phyloP scores from a whole-genome alignment of 2,329 filamentous ascomycete genomes.

The Lecanicillium sp. region DNA sequence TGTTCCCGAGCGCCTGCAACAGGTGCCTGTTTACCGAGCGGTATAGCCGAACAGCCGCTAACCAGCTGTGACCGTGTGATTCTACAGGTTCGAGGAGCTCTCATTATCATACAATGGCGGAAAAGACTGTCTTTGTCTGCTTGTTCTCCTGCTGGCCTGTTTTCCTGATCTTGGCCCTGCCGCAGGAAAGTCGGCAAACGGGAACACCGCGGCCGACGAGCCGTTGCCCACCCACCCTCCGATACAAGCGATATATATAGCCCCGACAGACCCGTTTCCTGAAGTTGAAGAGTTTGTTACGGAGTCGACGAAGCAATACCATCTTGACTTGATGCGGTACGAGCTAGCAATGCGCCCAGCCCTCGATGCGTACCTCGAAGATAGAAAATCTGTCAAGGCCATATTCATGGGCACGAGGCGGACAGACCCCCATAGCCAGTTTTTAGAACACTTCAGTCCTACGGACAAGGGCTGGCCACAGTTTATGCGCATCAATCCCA shows the following conservation, averaged over 20 bases:
- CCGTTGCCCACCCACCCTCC: not conserved
- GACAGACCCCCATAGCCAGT: conserved; percentile 83
- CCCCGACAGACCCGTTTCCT: conserved; percentile 72
- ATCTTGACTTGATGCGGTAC: conserved; percentile 68
- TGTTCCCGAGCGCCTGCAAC: conserved; percentile 7
- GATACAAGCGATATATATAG: conserved; percentile 82
- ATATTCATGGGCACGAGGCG: conserved; percentile 58
- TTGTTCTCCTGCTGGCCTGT: conserved; percentile 74
- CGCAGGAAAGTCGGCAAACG: conserved; percentile 8
- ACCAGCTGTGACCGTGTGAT: conserved; percentile 9
- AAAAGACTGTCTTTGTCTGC: conserved; percentile 91
- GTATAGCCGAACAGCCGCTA: not conserved
- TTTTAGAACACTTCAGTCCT: conserved; percentile 71
- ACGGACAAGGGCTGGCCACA: conserved; percentile 86
- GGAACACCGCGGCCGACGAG: conserved; percentile 1
- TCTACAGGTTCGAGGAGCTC: conserved; percentile 60
- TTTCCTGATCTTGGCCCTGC: conserved; percentile 25
- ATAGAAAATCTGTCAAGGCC: conserved; percentile 56
- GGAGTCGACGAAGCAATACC: conserved; percentile 57
- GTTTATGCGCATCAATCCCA: conserved; percentile 89
- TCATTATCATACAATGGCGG: conserved; percentile 95
- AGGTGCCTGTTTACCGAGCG: not conserved
- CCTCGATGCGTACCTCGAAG: conserved; percentile 66
- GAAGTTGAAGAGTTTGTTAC: conserved; percentile 82
- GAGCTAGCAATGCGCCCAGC: conserved; percentile 72